phyloP scores from a whole-genome alignment of 2,329 filamentous ascomycete species.

The Dactylellina drechsleri region DNA sequence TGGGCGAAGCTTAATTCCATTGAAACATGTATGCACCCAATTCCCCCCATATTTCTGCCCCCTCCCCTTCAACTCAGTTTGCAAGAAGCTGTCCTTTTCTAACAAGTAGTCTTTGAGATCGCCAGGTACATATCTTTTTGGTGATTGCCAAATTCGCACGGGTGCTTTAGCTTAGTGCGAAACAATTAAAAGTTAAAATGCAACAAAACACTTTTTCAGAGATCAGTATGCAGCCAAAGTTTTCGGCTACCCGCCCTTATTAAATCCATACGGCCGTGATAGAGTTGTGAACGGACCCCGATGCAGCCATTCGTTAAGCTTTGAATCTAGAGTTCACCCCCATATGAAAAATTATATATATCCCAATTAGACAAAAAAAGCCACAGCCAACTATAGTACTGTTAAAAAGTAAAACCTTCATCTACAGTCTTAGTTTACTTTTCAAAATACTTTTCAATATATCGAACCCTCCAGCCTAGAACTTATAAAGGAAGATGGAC shows the following conservation, averaged over 20 bases:
- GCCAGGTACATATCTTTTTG: slow-evolving; percentile 49
- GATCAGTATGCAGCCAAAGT: slow-evolving; percentile 47
- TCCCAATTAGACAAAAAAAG: background rate
- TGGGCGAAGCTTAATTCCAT: slow-evolving; percentile 18
- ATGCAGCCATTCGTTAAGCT: slow-evolving; percentile 34
- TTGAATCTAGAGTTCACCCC: slow-evolving; percentile 19
- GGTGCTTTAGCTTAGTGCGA: slow-evolving; percentile 2
- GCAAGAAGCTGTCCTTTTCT: slow-evolving; percentile 15
- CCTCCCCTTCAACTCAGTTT: slow-evolving; percentile 15
- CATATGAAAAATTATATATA: no score
- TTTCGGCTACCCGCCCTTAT: slow-evolving; percentile 28
- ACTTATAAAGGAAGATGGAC: slow-evolving; percentile 35
- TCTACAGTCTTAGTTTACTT: background rate
- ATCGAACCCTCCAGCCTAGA: slow-evolving; percentile 14
- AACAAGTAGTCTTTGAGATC: slow-evolving; percentile 17
- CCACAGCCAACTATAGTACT: slow-evolving; percentile 22
- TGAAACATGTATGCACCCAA: slow-evolving; percentile 38
- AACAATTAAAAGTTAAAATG: slow-evolving; percentile 39
- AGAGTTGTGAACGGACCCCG: slow-evolving; percentile 41
- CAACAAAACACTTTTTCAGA: slow-evolving; percentile 23
- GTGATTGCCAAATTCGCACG: background rate
- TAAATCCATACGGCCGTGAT: background rate
- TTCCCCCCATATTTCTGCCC: background rate
- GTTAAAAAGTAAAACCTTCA: slow-evolving; percentile 5
- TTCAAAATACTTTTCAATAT: background rate